These are phyloP conservation scores for Hippophae gyantsensis DNA, from an alignment of 306 rosid genomes.

Conservation along the genomic window DNA sequence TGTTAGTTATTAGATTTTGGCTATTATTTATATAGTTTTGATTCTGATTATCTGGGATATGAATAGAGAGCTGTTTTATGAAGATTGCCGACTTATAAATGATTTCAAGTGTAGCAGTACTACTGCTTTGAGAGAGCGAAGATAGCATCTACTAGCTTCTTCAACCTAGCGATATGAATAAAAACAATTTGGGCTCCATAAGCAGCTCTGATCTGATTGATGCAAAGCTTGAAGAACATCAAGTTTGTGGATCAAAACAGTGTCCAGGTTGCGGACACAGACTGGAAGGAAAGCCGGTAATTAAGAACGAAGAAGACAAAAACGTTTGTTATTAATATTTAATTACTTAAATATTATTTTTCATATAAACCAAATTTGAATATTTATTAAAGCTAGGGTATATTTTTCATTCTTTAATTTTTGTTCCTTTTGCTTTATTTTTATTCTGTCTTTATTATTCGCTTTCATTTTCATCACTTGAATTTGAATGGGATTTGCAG, in stretches of 20 bases:
- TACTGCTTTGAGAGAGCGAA: constrained; percentile 14
- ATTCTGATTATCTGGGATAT: constrained; percentile 18
- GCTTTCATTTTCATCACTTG: constrained; percentile 16
- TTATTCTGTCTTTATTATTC: constrained; percentile 1
- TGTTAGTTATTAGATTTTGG: too few species aligned
- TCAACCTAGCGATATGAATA: constrained; percentile 28
- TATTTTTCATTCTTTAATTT: constrained; percentile 19
- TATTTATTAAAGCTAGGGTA: constrained; percentile 18
- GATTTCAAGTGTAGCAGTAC: constrained; percentile 8
- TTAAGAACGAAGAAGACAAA: too few species aligned
- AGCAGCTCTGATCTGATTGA: constrained; percentile 83
- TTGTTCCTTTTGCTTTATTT: constrained; percentile 14
- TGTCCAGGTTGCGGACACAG: constrained; percentile 96
- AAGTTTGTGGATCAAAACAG: constrained; percentile 91
- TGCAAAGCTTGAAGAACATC: constrained; percentile 95
- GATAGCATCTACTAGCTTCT: constrained; percentile 10
- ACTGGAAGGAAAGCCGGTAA: constrained; percentile 79
- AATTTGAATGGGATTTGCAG: constrained; percentile 22
- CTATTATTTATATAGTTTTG: too few species aligned
- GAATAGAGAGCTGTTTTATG: constrained; percentile 11
- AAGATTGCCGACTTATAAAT: neutral
- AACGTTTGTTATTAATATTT: too few species aligned
- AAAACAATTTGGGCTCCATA: constrained; percentile 38
- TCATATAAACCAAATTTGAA: neutral
- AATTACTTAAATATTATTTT: too few species aligned